Evolutionary conservation across 2,329 filamentous ascomycete species (phyloP).

Genomic region (Didymella pinodella): DNA sequence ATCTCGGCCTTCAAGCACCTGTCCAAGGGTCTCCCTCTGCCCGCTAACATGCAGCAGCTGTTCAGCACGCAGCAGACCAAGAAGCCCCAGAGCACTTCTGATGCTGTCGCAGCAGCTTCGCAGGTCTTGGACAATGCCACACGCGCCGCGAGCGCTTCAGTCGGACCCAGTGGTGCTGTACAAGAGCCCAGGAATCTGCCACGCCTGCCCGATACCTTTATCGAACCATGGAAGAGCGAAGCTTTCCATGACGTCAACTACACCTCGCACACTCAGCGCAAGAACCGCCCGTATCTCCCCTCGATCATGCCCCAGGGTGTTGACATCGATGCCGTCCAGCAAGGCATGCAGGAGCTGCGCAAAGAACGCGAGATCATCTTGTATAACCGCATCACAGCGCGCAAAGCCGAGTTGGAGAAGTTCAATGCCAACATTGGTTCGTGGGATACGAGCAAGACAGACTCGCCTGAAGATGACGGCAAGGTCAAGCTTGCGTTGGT

Average conservation of each 20-base stretch:
- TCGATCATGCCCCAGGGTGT: conserved; percentile 89
- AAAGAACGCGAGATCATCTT: conserved; percentile 88
- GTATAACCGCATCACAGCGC: conserved; percentile 87
- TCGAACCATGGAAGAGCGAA: conserved; percentile 47
- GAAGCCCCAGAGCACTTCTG: conserved; percentile 52
- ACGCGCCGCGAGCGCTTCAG: conserved; percentile 50
- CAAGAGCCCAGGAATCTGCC: conserved; percentile 38
- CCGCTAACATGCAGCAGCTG: conserved; percentile 78
- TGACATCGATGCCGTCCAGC: conserved; percentile 71
- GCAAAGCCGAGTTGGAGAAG: conserved; percentile 83
- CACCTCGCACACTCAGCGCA: conserved; percentile 76
- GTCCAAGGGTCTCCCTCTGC: conserved; percentile 85
- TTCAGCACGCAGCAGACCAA: conserved; percentile 79
- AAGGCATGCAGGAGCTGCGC: conserved; percentile 63
- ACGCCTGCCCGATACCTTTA: conserved; percentile 64
- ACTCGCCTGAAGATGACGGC: conserved; percentile 76
- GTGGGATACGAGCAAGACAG: conserved; percentile 78
- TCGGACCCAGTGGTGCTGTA: conserved; percentile 53
- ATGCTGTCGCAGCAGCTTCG: conserved; percentile 54
- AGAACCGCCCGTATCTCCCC: conserved; percentile 80
- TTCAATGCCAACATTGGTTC: conserved; percentile 85
- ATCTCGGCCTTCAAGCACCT: conserved; percentile 91
- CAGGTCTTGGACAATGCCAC: conserved; percentile 63
- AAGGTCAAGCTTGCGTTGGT: conserved; percentile 83
- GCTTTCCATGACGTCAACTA: conserved; percentile 73